Percentiles rank a stretch among this genome's conserved stretches.
Evolutionary conservation across 495 filamentous ascomycete species (phyloP).

Genomic region (Penicillium parvum): DNA sequence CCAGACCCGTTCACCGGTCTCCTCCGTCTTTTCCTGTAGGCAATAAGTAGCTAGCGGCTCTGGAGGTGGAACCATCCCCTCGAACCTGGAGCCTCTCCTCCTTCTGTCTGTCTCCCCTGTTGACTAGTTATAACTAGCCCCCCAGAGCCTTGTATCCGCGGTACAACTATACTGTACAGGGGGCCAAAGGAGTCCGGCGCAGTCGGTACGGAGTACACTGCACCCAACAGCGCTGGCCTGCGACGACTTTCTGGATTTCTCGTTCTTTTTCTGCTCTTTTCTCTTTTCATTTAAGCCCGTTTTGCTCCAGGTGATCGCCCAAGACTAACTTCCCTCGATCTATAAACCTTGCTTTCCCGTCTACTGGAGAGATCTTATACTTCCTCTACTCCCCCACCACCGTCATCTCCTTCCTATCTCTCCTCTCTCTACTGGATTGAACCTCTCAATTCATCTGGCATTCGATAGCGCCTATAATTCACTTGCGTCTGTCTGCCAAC

Average conservation of each 20-base stretch:
- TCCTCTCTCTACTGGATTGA: background rate
- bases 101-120: slow-evolving; percentile 10
- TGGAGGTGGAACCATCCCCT: slow-evolving; percentile 13
- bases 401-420: slow-evolving; percentile 2
- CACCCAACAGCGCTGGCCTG: slow-evolving; percentile 21
- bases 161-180: slow-evolving; percentile 18
- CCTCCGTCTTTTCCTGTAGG: too few relatives aligned
- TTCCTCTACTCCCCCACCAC: slow-evolving; percentile 5
- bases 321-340: slow-evolving; percentile 16
- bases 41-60: slow-evolving; percentile 11
- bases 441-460: background rate
- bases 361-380: slow-evolving; percentile 10
- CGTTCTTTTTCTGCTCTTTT: slow-evolving; percentile 4
- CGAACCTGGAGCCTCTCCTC: background rate
- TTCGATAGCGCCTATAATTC: background rate
- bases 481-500: background rate
- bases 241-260: slow-evolving; percentile 13
- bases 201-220: slow-evolving; percentile 19
- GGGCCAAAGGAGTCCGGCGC: slow-evolving; percentile 26
- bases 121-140: too few relatives aligned
- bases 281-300: slow-evolving; percentile 24
- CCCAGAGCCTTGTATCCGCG: slow-evolving; percentile 24
- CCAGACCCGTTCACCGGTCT: slow-evolving; percentile 21
- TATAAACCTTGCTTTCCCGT: slow-evolving; percentile 20
- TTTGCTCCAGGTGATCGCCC: slow-evolving; percentile 23